phyloP scores from a whole-genome alignment of 2,329 filamentous ascomycete genomes.

The Sodiomyces alkalinus region DNA sequence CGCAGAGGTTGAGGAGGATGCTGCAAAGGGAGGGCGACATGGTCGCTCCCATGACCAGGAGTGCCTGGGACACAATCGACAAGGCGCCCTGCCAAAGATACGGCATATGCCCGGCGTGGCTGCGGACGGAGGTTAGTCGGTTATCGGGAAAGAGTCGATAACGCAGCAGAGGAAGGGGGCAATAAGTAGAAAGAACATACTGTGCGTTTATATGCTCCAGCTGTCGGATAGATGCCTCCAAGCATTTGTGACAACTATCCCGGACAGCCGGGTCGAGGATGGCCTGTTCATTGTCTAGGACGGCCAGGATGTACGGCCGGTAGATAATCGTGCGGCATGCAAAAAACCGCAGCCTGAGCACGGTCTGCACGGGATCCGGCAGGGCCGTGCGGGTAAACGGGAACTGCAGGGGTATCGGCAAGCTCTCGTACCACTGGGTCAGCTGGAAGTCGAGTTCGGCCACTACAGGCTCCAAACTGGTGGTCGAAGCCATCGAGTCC shows the following conservation, averaged over 20 bases:
- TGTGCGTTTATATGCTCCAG: constrained; percentile 66
- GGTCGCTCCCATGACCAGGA: constrained; percentile 72
- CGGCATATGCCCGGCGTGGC: constrained; percentile 69
- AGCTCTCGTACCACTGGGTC: constrained; percentile 70
- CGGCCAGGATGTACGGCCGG: constrained; percentile 66
- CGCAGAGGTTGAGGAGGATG: constrained; percentile 43
- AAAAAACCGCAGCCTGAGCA: constrained; percentile 66
- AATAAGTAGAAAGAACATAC: constrained; percentile 28
- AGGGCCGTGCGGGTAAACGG: constrained; percentile 53
- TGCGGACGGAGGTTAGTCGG: constrained; percentile 27
- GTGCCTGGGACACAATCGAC: constrained; percentile 67
- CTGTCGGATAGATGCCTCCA: constrained; percentile 67
- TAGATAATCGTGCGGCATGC: constrained; percentile 80
- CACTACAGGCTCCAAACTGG: constrained; percentile 61
- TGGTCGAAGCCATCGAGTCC: constrained; percentile 54
- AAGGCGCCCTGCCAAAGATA: constrained; percentile 78
- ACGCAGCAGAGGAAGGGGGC: constrained; percentile 2
- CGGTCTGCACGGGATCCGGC: constrained; percentile 62
- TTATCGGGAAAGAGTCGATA: too few relatives aligned
- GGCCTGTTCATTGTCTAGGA: constrained; percentile 62
- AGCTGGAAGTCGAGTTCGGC: constrained; percentile 71
- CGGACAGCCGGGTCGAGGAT: constrained; percentile 57
- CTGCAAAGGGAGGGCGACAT: constrained; percentile 59
- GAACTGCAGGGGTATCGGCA: constrained; percentile 63
- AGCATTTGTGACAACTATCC: constrained; percentile 66